These are phyloP conservation scores for Lachnellula subtilissima DNA, from an alignment of 2,329 filamentous ascomycete species.

Conservation along the genomic window DNA sequence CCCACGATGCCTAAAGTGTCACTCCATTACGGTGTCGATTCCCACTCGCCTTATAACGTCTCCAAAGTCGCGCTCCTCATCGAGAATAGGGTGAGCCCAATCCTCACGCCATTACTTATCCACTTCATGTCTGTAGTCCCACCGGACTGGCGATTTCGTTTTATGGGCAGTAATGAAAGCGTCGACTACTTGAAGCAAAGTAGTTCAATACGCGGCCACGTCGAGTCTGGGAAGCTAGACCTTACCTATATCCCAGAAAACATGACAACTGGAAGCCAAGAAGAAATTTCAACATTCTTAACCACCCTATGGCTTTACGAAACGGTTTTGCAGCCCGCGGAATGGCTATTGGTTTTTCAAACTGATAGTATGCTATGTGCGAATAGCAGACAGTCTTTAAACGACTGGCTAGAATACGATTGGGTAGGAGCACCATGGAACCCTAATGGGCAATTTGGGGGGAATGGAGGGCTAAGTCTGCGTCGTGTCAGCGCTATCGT, in stretches of 20 bases:
- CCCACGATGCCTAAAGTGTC: conserved; percentile 17
- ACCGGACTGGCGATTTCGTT: conserved; percentile 52
- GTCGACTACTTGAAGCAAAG: conserved; percentile 42
- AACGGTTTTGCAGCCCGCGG: conserved; percentile 42
- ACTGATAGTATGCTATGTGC: conserved; percentile 53
- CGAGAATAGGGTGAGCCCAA: conserved; percentile 45
- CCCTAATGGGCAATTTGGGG: conserved; percentile 28
- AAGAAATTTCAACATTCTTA: conserved; percentile 49
- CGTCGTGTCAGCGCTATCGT: conserved; percentile 49
- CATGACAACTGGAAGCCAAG: conserved; percentile 45
- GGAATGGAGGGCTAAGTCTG: conserved; percentile 39
- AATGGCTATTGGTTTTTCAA: conserved; percentile 53
- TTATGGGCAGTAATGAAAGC: conserved; percentile 47
- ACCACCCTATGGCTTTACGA: conserved; percentile 51
- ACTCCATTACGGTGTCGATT: conserved; percentile 16
- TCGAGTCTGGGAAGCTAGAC: conserved; percentile 40
- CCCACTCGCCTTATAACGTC: conserved; percentile 19
- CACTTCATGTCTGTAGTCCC: conserved; percentile 54
- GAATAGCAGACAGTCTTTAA: conserved; percentile 40
- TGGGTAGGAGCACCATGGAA: conserved; percentile 36
- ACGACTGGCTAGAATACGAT: conserved; percentile 27
- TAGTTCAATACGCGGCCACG: conserved; percentile 38
- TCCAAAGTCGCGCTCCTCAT: conserved; percentile 47
- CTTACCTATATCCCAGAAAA: conserved; percentile 47
- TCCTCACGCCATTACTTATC: conserved; percentile 49